Base-by-base conservation (phyloP, 441 rosid genomes). In the Pelargonium citronellum region DNA sequence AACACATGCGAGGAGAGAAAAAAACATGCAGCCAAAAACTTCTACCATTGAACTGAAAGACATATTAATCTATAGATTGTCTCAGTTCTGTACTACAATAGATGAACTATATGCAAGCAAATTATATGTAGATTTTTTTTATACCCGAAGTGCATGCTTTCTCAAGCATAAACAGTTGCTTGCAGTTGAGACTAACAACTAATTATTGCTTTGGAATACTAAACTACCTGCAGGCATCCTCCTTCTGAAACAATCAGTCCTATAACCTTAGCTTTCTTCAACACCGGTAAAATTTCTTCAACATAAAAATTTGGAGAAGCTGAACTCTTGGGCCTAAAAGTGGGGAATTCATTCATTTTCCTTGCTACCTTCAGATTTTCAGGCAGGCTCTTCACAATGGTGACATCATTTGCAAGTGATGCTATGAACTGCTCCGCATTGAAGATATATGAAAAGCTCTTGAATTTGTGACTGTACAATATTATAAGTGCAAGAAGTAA, bases 401-500 rank as follows among this genome's bases (percentile, higher is more conserved):
- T 67, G 55, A 91, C 85, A 81, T 96, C 99, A 80, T 85, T 93
- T 75, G 81, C 83, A 64, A 93, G 97, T 34, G 92, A 87, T 58
- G 91, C 86, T 79, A 96, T 86, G 89, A 96, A 93, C 80, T 96
- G 92, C 75, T 90, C 96, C 82, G 90, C 97, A 61, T 93, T 87
- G 79, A 87, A 93, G 66, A 96, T 86, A 79, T 91, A 96, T 67
- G 99, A 89, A 83, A 96, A 91, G 81, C 98, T 96, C 89, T 85
- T 89, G 89, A 89, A 93, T 79, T 89, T 89, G 71, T 78, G 66
- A 81, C 99, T 92, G 91, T 66, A 79, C 44, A 68, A 67, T 66
- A 19, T 62, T 70, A 70, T 37, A 71, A 72, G 65, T 17, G 2
- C 22, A 74, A 77, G 69, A 66, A 20, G 51, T 49, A 77, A 49